phyloP scores from a whole-genome alignment of 2,329 filamentous ascomycete genomes.

The Fusarium redolens region DNA sequence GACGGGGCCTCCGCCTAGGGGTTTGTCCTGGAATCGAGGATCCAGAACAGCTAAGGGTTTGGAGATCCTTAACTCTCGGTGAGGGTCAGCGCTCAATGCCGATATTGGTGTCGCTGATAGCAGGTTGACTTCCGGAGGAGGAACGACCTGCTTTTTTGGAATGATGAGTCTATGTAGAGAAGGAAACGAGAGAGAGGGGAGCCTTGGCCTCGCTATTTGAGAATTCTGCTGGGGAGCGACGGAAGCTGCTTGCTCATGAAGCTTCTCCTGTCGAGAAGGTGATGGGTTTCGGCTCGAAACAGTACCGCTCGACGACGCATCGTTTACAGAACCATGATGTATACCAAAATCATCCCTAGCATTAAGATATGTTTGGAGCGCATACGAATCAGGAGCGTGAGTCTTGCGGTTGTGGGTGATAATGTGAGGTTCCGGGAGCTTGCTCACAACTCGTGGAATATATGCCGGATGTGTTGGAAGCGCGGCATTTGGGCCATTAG shows the following conservation, averaged over 20 bases:
- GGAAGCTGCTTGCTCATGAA: not conserved
- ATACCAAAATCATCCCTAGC: slow-evolving; percentile 21
- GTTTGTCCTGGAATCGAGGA: slow-evolving; percentile 25
- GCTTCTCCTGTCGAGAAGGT: slow-evolving; percentile 1
- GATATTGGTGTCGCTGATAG: slow-evolving; percentile 44
- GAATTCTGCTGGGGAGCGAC: slow-evolving; percentile 26
- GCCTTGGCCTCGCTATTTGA: slow-evolving; percentile 39
- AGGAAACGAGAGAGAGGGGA: slow-evolving; percentile 53
- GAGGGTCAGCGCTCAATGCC: slow-evolving; percentile 26
- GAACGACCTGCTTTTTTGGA: slow-evolving; percentile 54
- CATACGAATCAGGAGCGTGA: slow-evolving; percentile 49
- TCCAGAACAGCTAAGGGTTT: slow-evolving; percentile 28
- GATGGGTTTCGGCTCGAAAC: slow-evolving; percentile 17
- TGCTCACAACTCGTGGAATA: slow-evolving; percentile 19
- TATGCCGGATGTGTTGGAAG: slow-evolving; percentile 31
- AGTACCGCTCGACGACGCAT: slow-evolving; percentile 22
- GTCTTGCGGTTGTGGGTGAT: slow-evolving; percentile 1
- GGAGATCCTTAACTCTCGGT: slow-evolving; percentile 20
- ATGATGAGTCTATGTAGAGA: slow-evolving; percentile 53
- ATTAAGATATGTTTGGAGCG: slow-evolving; percentile 50
- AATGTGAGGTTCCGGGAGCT: not conserved
- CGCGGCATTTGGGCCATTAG: slow-evolving; percentile 2
- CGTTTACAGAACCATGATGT: not conserved
- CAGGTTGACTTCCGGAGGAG: slow-evolving; percentile 53
- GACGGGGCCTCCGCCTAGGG: slow-evolving; percentile 9